A percentile compares a stretch with the other conserved stretches of the same genome.
phyloP scores from a whole-genome alignment of 176 grass and related monocot species.

The Carex cristatella region DNA sequence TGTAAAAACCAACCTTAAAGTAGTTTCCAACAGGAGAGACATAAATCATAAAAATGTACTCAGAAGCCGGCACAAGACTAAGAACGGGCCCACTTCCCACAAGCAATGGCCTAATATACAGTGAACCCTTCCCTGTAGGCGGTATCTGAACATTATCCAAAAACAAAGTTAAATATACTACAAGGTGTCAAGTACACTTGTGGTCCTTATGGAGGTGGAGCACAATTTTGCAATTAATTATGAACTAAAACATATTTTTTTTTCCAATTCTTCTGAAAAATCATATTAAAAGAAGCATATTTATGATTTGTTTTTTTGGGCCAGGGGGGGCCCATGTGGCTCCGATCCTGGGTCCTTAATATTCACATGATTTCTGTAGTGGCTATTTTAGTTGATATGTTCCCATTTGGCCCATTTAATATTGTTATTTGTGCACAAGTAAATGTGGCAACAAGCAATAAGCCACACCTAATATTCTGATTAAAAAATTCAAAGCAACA shows the following conservation, averaged over 20 bases:
- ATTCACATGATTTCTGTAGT: neutral
- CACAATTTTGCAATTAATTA: too few relatives aligned
- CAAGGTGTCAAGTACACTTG: neutral
- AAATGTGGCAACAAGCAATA: neutral
- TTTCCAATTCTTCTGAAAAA: too few relatives aligned
- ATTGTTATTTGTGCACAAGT: neutral
- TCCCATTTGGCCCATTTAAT: neutral
- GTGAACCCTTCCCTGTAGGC: constrained; percentile 82
- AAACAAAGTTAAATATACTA: constrained; percentile 10
- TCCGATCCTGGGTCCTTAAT: neutral
- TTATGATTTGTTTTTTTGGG: too few relatives aligned
- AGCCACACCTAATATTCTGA: neutral
- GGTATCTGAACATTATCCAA: constrained; percentile 57
- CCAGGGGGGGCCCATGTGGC: too few relatives aligned
- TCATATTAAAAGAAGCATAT: too few relatives aligned
- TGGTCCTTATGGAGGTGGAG: too few relatives aligned
- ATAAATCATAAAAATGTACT: constrained; percentile 93
- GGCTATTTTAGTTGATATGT: neutral
- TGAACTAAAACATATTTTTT: too few relatives aligned
- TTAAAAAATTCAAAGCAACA: neutral
- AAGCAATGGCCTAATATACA: constrained; percentile 86
- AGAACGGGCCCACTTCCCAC: constrained; percentile 86
- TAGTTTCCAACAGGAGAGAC: constrained; percentile 96
- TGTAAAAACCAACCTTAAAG: constrained; percentile 62
- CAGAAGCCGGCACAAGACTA: constrained; percentile 80